Conservation (phyloP, 805 yeast species). For the Tetrapisispora arboricola region DNA sequence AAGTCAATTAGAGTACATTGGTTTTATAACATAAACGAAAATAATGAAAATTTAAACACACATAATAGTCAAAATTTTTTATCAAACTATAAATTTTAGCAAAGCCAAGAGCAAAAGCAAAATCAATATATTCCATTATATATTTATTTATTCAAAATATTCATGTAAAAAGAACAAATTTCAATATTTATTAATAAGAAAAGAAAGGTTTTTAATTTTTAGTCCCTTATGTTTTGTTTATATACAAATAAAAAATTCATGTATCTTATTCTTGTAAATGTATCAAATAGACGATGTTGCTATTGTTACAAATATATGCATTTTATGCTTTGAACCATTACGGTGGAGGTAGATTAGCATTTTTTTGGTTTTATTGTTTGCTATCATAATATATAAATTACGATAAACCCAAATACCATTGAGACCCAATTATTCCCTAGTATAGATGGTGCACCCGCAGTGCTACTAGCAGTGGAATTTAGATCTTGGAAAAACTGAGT, state of each 20-base stretch:
- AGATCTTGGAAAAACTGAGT: conserved; percentile 1
- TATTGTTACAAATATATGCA: neutral
- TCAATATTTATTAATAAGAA: neutral
- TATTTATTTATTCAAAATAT: neutral
- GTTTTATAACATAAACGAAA: no score
- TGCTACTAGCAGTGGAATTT: conserved; percentile 1
- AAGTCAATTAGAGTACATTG: no score
- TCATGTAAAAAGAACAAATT: conserved; percentile 1
- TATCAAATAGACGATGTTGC: no score
- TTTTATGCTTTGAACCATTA: neutral
- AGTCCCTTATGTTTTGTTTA: neutral
- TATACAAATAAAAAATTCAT: neutral
- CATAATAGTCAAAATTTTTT: no score
- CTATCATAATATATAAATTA: neutral
- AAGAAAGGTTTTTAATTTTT: no score
- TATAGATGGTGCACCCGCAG: neutral
- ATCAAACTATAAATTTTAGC: no score
- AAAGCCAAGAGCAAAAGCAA: no score
- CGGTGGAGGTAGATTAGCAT: no score
- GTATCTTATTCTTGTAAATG: no score
- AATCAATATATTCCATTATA: neutral
- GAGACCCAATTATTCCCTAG: neutral
- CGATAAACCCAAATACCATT: neutral
- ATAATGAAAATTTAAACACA: no score
- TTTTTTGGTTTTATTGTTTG: no score